Base-by-base conservation (phyloP, 2,329 filamentous ascomycete species). In the Cryphonectria japonica region DNA sequence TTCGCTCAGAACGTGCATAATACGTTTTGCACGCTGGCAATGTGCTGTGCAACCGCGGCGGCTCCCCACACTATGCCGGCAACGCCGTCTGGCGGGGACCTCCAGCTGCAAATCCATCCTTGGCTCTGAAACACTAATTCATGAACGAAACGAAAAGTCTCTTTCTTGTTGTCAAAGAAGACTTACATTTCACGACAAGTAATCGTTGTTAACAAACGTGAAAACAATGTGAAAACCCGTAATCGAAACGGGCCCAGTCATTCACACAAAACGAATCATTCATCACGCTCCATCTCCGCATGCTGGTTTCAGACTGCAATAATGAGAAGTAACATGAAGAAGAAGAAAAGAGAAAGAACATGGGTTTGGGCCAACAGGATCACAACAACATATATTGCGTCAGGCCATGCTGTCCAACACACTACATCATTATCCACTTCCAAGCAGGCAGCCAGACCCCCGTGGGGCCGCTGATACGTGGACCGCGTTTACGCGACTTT, bases 401-500 rank as follows among this genome's bases (percentile, higher is more conserved):
- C n/a, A 43, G 22, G 43, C 22, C 34, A 43, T 43, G 9, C n/a
- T 41, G 37, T 19, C 61, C 41, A 43, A 64, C 61, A 32, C 26
- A 26, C 26, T 22, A 64, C n/a, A 26, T 41, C 13, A 16, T 16
- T 32, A 19, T 34, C 43, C 41, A 50, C 43, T 50, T n/a, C 29
- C 14, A 65, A 34, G 34, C 34, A 26, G 62, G 62, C 62, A 65
- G 41, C 41, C 26, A 50, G 46, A 7, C 22, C 46, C n/a, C n/a
- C 63, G 67, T 63, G 67, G 67, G 59, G 52, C 67, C 8, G 46
- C 54, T n/a, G 60, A 43, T 46, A 69, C 67, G 67, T 69, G 67
- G 59, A 69, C 29, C 67, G 67, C 67, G 67, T 69, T 22, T 52
- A 69, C 67, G 67, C 67, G 67, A 57, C 67, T 62, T 60, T 34